These are phyloP conservation scores for Beauveria sp. DNA, from an alignment of 2,329 filamentous ascomycete genomes.

Conservation along the genomic window DNA sequence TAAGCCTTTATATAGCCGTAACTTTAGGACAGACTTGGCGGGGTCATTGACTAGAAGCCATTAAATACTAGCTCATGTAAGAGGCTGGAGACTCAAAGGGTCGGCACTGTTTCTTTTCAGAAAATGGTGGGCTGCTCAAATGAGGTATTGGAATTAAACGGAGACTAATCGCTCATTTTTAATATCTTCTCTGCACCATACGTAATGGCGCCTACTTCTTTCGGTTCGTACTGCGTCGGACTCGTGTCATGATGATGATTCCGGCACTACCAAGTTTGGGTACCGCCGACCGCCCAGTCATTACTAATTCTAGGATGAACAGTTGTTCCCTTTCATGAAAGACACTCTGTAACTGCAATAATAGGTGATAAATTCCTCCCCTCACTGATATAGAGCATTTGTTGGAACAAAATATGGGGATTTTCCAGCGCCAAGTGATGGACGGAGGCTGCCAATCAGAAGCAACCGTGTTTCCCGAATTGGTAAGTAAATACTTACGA, in stretches of 20 bases:
- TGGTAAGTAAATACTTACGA: no score
- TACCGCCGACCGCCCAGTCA: neutral
- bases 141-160: neutral
- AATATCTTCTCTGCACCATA: neutral
- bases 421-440: no score
- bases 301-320: neutral
- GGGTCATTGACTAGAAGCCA: neutral
- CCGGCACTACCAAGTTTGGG: neutral
- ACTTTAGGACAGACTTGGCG: neutral
- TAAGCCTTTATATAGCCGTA: neutral
- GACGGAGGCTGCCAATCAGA: no score
- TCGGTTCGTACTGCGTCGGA: neutral
- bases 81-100: neutral
- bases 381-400: no score
- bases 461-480: no score
- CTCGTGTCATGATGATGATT: neutral
- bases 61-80: neutral
- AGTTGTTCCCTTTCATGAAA: no score
- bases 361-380: no score
- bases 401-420: no score
- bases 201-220: neutral
- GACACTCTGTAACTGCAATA: no score
- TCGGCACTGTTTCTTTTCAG: neutral
- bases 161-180: neutral
- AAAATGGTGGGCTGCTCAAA: neutral